Base-by-base conservation (phyloP, 495 filamentous ascomycete genomes). In the Penicillium psychrofluorescens region DNA sequence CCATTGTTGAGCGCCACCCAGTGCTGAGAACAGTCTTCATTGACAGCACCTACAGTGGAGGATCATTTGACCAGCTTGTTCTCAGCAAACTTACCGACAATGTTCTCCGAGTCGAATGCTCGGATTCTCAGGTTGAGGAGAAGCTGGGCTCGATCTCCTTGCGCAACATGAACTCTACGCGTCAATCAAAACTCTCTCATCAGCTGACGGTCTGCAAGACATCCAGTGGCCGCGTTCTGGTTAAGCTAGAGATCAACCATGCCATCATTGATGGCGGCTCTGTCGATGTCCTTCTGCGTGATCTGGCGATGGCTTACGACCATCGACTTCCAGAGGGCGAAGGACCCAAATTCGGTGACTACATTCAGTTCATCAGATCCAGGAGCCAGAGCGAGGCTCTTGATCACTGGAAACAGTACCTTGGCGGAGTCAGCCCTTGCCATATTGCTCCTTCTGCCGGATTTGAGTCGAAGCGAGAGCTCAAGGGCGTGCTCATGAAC, bases 211-310 rank as follows among this genome's bases (percentile, higher is more conserved):
- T 72, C 29, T 75, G 66, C 45, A 64, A 54, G 36, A 72, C 71
- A 4, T 45, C 44, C 2, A 61, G 50, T 22, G 65, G 64, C 0
- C 54, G 58, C 13, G 62, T 78, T 0, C 49, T 71, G 0, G 51
- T 72, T 29, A 77, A 76, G 44, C 49, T 82, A 15, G 77, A 81
- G 49, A 74, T 82, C 38, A 78, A 81, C 46, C 74, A 78, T 47
- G 68, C 75, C 8, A 63, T 80, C 41, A 71, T 73, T 28, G 64
- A 76, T 40, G 70, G 71, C 30, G 64, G 61, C 5, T 73, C 70
- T 16, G 55, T 64, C 3, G 57, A 56, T 15, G 53, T 75, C 4
- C 49, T 76, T 7, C 49, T 70, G 7, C 59, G 63, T 32, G 71
- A 75, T 38, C 49, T 74, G 31, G 45, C 55, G n/a, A 35, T 64